phyloP scores from a whole-genome alignment of 1,139 yeast species.

The Yamadazyma blattariae region DNA sequence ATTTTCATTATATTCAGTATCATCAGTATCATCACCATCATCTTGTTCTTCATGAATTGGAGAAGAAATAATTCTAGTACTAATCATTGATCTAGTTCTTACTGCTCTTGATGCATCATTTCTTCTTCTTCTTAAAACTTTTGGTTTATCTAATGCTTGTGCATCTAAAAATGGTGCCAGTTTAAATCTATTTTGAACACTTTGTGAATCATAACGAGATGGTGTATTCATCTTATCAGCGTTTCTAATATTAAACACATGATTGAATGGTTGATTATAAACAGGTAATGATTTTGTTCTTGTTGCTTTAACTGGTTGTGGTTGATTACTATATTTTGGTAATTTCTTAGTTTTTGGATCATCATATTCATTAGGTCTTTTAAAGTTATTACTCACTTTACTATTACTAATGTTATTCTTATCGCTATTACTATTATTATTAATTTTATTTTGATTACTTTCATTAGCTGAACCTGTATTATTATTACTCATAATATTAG shows the following conservation, averaged over 20 bases:
- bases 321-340: conserved; percentile 20
- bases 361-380: too few species aligned
- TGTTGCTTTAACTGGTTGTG: conserved; percentile 43
- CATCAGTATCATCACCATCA: conserved; percentile 35
- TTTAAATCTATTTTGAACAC: conserved; percentile 45
- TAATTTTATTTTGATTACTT: background rate
- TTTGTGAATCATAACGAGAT: conserved; percentile 40
- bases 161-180: conserved; percentile 48
- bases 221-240: conserved; percentile 42
- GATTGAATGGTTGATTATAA: conserved; percentile 44
- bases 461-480: background rate
- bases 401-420: background rate
- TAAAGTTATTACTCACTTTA: background rate
- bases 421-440: background rate
- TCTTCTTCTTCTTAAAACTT: conserved; percentile 25
- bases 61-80: conserved; percentile 28
- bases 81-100: conserved; percentile 45
- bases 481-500: background rate
- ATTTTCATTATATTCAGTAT: conserved; percentile 32
- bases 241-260: conserved; percentile 39
- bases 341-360: conserved; percentile 5
- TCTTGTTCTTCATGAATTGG: conserved; percentile 42
- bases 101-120: conserved; percentile 43
- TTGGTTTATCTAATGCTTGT: conserved; percentile 36
- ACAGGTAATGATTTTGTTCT: conserved; percentile 64